Conservation (phyloP, 2,329 filamentous ascomycete genomes). For the Cercospora berteroae region DNA sequence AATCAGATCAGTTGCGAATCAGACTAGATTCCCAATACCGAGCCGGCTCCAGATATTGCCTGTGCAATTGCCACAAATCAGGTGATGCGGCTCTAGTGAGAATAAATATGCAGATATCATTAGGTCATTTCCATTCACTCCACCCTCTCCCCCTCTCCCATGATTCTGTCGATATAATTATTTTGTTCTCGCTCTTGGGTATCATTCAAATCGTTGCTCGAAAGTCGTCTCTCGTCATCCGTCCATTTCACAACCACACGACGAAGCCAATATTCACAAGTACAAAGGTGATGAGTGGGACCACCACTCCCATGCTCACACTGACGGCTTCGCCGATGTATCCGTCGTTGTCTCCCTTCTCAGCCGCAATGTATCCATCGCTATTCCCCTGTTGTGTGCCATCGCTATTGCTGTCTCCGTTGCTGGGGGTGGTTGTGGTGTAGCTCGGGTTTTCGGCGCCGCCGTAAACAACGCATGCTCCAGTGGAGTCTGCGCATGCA, state of each 20-base stretch:
- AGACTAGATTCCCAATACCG: neutral
- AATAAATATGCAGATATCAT: neutral
- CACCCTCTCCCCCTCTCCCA: neutral
- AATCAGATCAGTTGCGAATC: neutral
- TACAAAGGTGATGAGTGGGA: slow-evolving; percentile 13
- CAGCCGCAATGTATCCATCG: slow-evolving; percentile 20
- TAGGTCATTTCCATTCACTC: neutral
- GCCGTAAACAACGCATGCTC: slow-evolving; percentile 26
- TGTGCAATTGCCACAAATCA: neutral
- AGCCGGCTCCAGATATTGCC: neutral
- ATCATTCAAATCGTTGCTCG: slow-evolving; percentile 4
- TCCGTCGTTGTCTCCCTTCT: slow-evolving; percentile 10
- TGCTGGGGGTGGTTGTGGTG: slow-evolving; percentile 7
- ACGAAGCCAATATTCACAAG: slow-evolving; percentile 16
- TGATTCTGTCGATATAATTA: slow-evolving; percentile 1
- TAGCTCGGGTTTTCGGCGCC: slow-evolving; percentile 3
- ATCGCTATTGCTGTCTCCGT: slow-evolving; percentile 6
- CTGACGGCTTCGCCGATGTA: slow-evolving; percentile 18
- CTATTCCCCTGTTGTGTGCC: slow-evolving; percentile 9
- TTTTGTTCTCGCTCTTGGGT: neutral
- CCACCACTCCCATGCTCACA: slow-evolving; percentile 5
- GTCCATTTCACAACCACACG: slow-evolving; percentile 7
- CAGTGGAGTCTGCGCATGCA: slow-evolving; percentile 20
- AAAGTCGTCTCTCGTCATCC: neutral
- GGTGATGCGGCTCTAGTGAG: neutral